These are phyloP conservation scores for Triadica sebifera DNA, from an alignment of 345 rosid species.

Conservation along the genomic window DNA sequence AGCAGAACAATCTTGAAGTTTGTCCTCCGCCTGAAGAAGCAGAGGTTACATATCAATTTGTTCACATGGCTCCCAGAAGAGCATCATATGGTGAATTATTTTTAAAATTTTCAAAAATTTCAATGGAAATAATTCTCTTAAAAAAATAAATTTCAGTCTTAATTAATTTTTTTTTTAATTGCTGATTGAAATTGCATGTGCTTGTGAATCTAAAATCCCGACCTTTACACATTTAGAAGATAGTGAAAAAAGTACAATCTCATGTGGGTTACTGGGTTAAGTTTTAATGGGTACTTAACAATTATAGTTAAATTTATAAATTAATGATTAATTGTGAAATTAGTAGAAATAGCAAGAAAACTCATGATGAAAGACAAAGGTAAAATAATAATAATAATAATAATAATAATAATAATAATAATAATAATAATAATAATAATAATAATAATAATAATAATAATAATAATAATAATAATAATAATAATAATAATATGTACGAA, in stretches of 20 bases:
- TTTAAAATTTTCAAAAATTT: no score
- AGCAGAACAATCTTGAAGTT: constrained; percentile 25
- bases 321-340: not conserved
- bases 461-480: not conserved
- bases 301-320: not conserved
- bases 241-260: constrained; percentile 1
- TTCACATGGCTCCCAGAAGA: constrained; percentile 40
- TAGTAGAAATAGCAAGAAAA: no score
- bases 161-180: not conserved
- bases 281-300: not conserved
- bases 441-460: not conserved
- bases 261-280: no score
- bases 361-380: no score
- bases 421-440: no score
- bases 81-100: constrained; percentile 5
- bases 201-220: constrained; percentile 31
- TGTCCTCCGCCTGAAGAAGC: constrained; percentile 21
- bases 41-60: constrained; percentile 14
- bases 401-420: no score
- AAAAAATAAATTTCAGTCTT: not conserved
- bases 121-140: no score
- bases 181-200: constrained; percentile 28
- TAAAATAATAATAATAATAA: no score
- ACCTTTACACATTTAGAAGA: not conserved
- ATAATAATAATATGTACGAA: not conserved